Evolutionary conservation across 371 early-diverging fungal genomes (phyloP).

Genomic region (Fennellomyces sp.): DNA sequence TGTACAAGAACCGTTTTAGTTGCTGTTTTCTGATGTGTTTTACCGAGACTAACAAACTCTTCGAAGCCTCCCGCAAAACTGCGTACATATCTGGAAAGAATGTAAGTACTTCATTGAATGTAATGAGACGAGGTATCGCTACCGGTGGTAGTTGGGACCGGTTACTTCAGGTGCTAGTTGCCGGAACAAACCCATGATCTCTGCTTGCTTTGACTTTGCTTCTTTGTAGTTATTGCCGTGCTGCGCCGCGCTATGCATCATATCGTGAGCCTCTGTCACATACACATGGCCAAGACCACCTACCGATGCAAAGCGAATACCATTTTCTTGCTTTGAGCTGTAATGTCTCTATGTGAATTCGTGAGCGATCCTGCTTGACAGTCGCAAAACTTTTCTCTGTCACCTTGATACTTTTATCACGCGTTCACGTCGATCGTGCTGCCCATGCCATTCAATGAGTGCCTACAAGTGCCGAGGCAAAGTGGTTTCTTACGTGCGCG

Average conservation of each 20-base stretch:
- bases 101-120: neutral
- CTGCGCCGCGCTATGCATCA: constrained; percentile 7
- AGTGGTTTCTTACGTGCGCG: constrained; percentile 27
- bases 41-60: constrained; percentile 60
- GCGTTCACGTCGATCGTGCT: constrained; percentile 62
- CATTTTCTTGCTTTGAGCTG: constrained; percentile 62
- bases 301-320: constrained; percentile 69
- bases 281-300: neutral
- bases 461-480: neutral
- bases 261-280: too few species aligned
- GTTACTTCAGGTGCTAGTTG: constrained; percentile 49
- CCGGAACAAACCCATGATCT: constrained; percentile 53
- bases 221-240: constrained; percentile 29
- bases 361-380: neutral
- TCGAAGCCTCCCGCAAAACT: constrained; percentile 56
- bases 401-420: constrained; percentile 66
- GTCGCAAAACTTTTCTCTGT: neutral
- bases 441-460: neutral
- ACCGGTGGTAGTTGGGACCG: constrained; percentile 53
- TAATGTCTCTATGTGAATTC: constrained; percentile 56
- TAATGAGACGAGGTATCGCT: neutral
- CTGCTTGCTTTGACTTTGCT: constrained; percentile 46
- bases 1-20: too few species aligned
- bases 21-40: too few species aligned
- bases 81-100: constrained; percentile 36